Conservation (phyloP, 257 asterid species). For the Plectranthus barbatus region DNA sequence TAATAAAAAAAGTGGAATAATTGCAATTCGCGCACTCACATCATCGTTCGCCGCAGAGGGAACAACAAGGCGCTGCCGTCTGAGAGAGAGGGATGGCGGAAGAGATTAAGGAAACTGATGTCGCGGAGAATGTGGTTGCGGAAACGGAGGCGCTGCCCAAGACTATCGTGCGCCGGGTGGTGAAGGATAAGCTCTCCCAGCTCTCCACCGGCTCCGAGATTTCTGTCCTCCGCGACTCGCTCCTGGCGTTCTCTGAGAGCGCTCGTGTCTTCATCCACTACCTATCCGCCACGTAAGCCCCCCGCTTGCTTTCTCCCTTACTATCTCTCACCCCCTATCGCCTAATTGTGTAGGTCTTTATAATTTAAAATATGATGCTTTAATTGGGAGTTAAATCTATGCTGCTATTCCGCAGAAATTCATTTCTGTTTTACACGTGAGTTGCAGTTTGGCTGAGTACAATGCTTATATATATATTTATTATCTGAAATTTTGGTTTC, state of each 20-base stretch:
- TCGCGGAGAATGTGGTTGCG: conserved; percentile 31
- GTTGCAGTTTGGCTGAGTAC: not conserved
- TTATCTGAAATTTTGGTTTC: not conserved
- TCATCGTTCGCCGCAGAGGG: conserved; percentile 1
- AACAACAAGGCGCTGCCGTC: conserved; percentile 1
- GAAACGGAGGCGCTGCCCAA: conserved; percentile 79
- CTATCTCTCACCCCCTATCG: not conserved
- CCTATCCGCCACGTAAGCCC: conserved; percentile 72
- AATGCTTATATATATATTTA: not conserved
- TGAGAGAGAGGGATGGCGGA: conserved; percentile 25
- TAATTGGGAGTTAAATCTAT: not conserved
- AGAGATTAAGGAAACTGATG: conserved; percentile 26
- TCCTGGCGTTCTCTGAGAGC: conserved; percentile 75
- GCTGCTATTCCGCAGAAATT: not conserved
- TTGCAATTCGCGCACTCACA: conserved; percentile 4
- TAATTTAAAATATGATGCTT: not conserved
- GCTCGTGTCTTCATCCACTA: conserved; percentile 83
- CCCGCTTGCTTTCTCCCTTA: not conserved
- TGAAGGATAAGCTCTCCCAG: conserved; percentile 84
- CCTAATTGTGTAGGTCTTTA: not conserved
- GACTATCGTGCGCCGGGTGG: conserved; percentile 82
- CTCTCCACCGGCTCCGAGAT: conserved; percentile 58
- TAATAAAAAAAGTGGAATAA: not conserved
- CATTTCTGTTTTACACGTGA: not conserved
- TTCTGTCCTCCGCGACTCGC: conserved; percentile 66